phyloP scores from a whole-genome alignment of 371 early-diverging fungal species.

The Amoeboradix gromovi region DNA sequence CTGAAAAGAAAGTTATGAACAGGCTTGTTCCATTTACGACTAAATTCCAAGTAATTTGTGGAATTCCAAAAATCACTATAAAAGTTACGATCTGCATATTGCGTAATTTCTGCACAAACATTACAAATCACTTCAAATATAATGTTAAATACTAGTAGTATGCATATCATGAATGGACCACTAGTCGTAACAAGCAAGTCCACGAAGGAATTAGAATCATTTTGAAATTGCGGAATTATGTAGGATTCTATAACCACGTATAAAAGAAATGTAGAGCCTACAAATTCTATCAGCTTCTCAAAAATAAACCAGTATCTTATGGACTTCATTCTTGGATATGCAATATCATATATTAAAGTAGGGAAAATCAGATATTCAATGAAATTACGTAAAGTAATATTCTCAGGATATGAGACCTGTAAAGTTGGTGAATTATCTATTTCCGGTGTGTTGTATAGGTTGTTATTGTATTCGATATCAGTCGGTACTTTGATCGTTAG shows the following conservation, averaged over 20 bases:
- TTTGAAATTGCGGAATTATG: conserved; percentile 29
- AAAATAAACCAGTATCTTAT: conserved; percentile 32
- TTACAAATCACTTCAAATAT: conserved; percentile 85
- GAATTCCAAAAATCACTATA: conserved; percentile 97
- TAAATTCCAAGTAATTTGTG: conserved; percentile 72
- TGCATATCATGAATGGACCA: conserved; percentile 60
- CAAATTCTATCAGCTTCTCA: conserved; percentile 43
- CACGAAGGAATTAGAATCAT: conserved; percentile 17
- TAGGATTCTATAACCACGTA: conserved; percentile 58
- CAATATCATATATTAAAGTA: conserved; percentile 61
- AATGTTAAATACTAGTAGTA: conserved; percentile 65
- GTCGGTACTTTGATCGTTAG: conserved; percentile 3
- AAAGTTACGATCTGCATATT: conserved; percentile 84
- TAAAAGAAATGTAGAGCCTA: conserved; percentile 45
- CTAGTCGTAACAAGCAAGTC: conserved; percentile 21
- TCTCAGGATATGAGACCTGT: conserved; percentile 35
- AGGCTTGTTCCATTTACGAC: conserved; percentile 90
- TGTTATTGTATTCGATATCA: conserved; percentile 17
- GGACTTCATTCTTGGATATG: conserved; percentile 60
- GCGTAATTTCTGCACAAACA: conserved; percentile 74
- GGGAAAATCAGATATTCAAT: conserved; percentile 63
- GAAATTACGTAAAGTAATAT: conserved; percentile 48
- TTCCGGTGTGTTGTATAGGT: conserved; percentile 9
- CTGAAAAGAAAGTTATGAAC: conserved; percentile 79
- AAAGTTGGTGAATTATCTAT: conserved; percentile 27